These are phyloP conservation scores for Magnaporthiopsis incrustans DNA, from an alignment of 2,329 filamentous ascomycete species.

Conservation along the genomic window DNA sequence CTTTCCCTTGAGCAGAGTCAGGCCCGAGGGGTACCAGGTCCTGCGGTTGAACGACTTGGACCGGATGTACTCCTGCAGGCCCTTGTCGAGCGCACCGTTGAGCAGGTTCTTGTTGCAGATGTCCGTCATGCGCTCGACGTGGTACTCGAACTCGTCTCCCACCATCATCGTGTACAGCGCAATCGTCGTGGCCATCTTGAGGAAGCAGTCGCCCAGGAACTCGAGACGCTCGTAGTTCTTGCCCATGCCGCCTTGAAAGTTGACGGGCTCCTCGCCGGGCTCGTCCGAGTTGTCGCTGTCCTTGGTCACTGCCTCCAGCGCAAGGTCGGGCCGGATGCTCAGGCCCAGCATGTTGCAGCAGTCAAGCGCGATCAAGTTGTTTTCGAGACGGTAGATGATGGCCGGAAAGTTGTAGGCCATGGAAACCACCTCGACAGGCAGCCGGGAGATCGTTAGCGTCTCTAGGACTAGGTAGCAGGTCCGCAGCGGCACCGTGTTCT, in stretches of 20 bases:
- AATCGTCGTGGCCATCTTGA: conserved; percentile 94
- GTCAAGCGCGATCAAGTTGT: conserved; percentile 71
- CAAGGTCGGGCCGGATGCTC: conserved; percentile 56
- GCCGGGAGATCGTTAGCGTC: conserved; percentile 64
- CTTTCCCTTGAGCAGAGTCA: conserved; percentile 69
- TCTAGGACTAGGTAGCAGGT: conserved; percentile 68
- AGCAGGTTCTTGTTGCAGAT: conserved; percentile 89
- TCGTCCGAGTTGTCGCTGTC: conserved; percentile 81
- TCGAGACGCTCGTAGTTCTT: conserved; percentile 93
- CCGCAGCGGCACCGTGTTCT: conserved; percentile 26
- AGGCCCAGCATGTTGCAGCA: conserved; percentile 60
- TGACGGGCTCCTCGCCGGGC: conserved; percentile 56
- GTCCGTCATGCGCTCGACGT: conserved; percentile 83
- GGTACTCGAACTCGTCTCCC: conserved; percentile 76
- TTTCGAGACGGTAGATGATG: conserved; percentile 77
- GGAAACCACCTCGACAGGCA: conserved; percentile 61
- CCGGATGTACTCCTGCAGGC: conserved; percentile 67
- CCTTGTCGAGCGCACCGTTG: conserved; percentile 60
- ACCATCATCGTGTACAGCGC: conserved; percentile 69
- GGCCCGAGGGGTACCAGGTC: conserved; percentile 79
- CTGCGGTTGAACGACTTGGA: conserved; percentile 75
- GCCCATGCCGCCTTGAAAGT: conserved; percentile 79
- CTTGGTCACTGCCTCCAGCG: conserved; percentile 86
- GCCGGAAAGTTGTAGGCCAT: conserved; percentile 74
- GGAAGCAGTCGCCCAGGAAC: conserved; percentile 85